Conservation (phyloP, 2,329 filamentous ascomycete species). For the Apiospora kogelbergensis region DNA sequence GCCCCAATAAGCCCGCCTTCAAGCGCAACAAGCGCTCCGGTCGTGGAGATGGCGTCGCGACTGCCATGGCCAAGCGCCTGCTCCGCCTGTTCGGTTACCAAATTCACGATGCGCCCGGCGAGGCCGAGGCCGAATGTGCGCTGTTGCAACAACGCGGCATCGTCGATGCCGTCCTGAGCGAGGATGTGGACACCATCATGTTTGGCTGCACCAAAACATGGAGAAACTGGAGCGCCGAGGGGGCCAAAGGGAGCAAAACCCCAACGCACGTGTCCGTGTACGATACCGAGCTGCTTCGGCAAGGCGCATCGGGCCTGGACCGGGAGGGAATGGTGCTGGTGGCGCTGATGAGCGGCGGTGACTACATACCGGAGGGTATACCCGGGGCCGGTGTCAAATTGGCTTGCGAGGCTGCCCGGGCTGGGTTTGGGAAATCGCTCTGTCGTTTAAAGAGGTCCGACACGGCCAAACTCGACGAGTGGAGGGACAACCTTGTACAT, state of each 20-base stretch:
- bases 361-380: constrained; percentile 88
- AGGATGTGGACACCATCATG: constrained; percentile 97
- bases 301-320: constrained; percentile 63
- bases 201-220: constrained; percentile 83
- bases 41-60: constrained; percentile 64
- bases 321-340: constrained; percentile 90
- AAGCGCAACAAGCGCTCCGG: constrained; percentile 81
- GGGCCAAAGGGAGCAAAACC: constrained; percentile 57
- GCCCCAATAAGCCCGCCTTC: constrained; percentile 78
- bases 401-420: constrained; percentile 85
- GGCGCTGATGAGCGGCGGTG: constrained; percentile 91
- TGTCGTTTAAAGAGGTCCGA: constrained; percentile 65
- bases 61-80: constrained; percentile 77
- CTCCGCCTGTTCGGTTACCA: constrained; percentile 84
- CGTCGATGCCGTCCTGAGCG: constrained; percentile 90
- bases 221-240: constrained; percentile 80
- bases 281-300: constrained; percentile 55
- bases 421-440: constrained; percentile 78
- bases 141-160: constrained; percentile 77
- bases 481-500: constrained; percentile 70
- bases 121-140: constrained; percentile 95
- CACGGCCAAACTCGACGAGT: constrained; percentile 58
- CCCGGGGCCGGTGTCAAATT: constrained; percentile 84
- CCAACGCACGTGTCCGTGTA: constrained; percentile 89
- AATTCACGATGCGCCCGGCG: constrained; percentile 83